These are phyloP conservation scores for Wallacemonas collosoma DNA, from an alignment of 208 protist genomes.

Conservation along the genomic window DNA sequence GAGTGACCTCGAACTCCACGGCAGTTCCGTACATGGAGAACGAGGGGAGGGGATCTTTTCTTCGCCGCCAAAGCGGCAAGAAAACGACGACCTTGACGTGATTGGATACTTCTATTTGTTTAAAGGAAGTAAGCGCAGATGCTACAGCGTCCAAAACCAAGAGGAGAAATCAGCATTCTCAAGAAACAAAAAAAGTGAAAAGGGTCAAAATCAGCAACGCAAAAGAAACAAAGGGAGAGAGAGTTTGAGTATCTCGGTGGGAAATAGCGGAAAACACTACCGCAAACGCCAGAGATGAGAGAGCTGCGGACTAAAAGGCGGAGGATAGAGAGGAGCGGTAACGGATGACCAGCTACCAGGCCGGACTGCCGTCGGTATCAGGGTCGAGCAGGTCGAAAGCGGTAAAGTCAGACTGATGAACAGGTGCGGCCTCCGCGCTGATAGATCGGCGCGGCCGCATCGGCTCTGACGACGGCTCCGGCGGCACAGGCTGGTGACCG, in stretches of 20 bases:
- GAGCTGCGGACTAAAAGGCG: neutral
- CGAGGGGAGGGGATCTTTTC: too few relatives aligned
- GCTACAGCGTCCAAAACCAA: too few relatives aligned
- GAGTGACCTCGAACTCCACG: neutral
- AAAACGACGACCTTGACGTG: too few relatives aligned
- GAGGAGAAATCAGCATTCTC: neutral
- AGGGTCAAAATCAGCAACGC: slow-evolving; percentile 16
- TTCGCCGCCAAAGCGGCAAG: too few relatives aligned
- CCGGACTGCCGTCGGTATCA: slow-evolving; percentile 11
- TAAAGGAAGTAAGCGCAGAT: too few relatives aligned
- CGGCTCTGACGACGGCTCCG: neutral
- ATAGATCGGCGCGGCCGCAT: slow-evolving; percentile 8
- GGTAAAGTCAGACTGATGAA: neutral
- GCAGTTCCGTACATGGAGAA: too few relatives aligned
- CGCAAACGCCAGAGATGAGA: neutral
- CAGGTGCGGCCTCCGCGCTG: neutral
- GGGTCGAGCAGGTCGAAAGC: slow-evolving; percentile 11
- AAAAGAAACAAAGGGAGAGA: neutral
- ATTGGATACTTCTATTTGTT: too few relatives aligned
- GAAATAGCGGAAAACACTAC: neutral
- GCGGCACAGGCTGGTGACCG: slow-evolving; percentile 4
- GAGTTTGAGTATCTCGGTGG: too few relatives aligned
- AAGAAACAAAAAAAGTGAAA: slow-evolving; percentile 16
- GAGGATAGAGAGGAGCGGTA: neutral
- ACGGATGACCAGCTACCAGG: neutral